Evolutionary conservation across 306 rosid genomes (phyloP).

Genomic region (Cyamopsis tetragonoloba): DNA sequence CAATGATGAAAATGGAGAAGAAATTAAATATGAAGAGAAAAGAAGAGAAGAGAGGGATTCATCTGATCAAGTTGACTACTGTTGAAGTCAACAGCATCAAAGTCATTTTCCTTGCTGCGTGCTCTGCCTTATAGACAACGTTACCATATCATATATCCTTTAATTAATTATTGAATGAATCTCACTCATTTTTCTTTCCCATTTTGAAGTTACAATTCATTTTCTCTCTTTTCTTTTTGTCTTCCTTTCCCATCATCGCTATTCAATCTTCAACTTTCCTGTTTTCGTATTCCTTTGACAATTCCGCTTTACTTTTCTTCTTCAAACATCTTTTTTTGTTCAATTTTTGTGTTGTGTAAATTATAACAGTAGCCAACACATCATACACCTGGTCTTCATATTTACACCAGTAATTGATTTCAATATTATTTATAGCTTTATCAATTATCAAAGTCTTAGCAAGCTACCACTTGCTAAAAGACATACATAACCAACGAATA

Average conservation of each 20-base stretch:
- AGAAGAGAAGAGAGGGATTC: constrained; percentile 32
- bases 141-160: constrained; percentile 25
- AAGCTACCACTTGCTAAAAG: not conserved
- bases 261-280: constrained; percentile 2
- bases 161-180: too few species aligned
- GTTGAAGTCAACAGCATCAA: constrained; percentile 54
- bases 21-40: constrained; percentile 28
- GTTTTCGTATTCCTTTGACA: constrained; percentile 12
- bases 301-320: constrained; percentile 6
- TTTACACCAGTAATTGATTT: not conserved
- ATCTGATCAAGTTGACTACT: constrained; percentile 43
- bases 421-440: not conserved
- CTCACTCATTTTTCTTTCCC: not conserved
- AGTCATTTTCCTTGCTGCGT: constrained; percentile 47
- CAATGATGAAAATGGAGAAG: not conserved
- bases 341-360: not conserved
- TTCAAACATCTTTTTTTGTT: not conserved
- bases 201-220: not conserved
- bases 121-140: constrained; percentile 28
- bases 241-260: constrained; percentile 15
- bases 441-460: not conserved
- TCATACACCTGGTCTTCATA: too few species aligned
- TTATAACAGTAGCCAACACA: too few species aligned
- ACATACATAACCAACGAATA: not conserved
- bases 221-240: not conserved